phyloP scores from a whole-genome alignment of 371 early-diverging fungal species.

The Mucor velutinosus region DNA sequence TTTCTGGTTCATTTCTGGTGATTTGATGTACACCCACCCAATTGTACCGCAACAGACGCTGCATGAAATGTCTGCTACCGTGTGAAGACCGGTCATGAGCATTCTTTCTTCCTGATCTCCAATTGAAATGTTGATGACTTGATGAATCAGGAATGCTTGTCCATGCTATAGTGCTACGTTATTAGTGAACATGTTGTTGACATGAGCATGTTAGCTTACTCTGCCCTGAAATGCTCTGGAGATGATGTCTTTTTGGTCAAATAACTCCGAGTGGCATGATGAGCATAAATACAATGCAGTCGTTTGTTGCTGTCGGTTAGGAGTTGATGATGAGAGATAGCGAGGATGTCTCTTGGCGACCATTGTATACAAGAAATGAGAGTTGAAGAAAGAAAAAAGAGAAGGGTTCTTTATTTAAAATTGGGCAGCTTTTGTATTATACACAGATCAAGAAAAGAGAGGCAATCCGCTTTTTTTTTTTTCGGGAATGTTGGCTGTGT shows the following conservation, averaged over 20 bases:
- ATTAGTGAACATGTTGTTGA: no score
- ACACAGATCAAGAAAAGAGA: no score
- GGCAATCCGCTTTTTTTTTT: no score
- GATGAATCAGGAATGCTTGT: conserved; percentile 67
- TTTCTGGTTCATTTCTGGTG: conserved; percentile 65
- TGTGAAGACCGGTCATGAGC: conserved; percentile 82
- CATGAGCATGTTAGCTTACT: conserved; percentile 23
- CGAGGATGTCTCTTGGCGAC: conserved; percentile 34
- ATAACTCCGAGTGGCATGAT: conserved; percentile 67
- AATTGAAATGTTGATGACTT: conserved; percentile 61
- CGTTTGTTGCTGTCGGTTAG: conserved; percentile 10
- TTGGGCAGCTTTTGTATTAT: neutral
- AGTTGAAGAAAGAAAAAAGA: neutral
- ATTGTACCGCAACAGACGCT: conserved; percentile 51
- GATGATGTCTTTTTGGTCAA: conserved; percentile 60
- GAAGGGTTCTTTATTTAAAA: neutral
- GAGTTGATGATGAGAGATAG: conserved; percentile 22
- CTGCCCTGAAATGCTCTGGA: conserved; percentile 53
- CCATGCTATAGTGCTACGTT: conserved; percentile 58
- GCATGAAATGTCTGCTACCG: conserved; percentile 77
- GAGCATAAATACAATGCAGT: conserved; percentile 55
- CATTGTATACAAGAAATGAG: neutral
- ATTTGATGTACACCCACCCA: conserved; percentile 64
- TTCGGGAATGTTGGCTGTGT: no score
- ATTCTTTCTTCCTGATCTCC: conserved; percentile 68